phyloP scores from a whole-genome alignment of 805 yeast genomes.

The Nematodospora valgi region DNA sequence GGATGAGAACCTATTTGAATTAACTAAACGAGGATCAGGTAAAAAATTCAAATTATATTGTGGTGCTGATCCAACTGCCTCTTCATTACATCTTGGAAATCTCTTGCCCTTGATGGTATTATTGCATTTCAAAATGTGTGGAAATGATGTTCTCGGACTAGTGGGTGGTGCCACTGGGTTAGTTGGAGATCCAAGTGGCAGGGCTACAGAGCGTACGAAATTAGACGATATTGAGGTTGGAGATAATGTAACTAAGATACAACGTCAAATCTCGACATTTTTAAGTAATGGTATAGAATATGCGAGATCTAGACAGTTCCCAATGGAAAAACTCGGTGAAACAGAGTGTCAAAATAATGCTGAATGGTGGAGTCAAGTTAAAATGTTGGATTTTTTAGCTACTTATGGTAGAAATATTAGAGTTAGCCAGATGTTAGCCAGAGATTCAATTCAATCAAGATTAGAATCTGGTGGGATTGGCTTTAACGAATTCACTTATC shows the following conservation, averaged over 20 bases:
- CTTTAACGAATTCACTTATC: slow-evolving; percentile 92
- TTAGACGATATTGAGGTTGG: slow-evolving; percentile 52
- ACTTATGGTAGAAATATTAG: slow-evolving; percentile 75
- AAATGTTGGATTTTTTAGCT: slow-evolving; percentile 74
- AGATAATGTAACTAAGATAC: slow-evolving; percentile 57
- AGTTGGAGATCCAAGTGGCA: slow-evolving; percentile 96
- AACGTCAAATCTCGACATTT: slow-evolving; percentile 58
- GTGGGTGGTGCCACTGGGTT: slow-evolving; percentile 96
- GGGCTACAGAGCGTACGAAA: slow-evolving; percentile 66
- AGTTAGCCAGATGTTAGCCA: slow-evolving; percentile 79
- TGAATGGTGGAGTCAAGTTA: slow-evolving; percentile 81
- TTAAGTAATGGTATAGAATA: slow-evolving; percentile 60
- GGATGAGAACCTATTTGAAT: slow-evolving; percentile 32
- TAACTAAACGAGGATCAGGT: slow-evolving; percentile 23
- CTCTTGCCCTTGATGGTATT: slow-evolving; percentile 81
- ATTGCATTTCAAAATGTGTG: slow-evolving; percentile 78
- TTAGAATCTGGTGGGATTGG: slow-evolving; percentile 75
- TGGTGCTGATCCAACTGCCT: slow-evolving; percentile 97
- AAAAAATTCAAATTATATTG: slow-evolving; percentile 64
- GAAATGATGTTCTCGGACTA: slow-evolving; percentile 78
- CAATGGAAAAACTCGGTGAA: slow-evolving; percentile 31
- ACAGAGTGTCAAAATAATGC: slow-evolving; percentile 58
- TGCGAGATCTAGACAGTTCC: slow-evolving; percentile 50
- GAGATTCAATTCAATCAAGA: slow-evolving; percentile 83
- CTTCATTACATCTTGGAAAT: slow-evolving; percentile 86